Evolutionary conservation across 371 early-diverging fungal genomes (phyloP).

Genomic region (Paraphysoderma sedebokerense): DNA sequence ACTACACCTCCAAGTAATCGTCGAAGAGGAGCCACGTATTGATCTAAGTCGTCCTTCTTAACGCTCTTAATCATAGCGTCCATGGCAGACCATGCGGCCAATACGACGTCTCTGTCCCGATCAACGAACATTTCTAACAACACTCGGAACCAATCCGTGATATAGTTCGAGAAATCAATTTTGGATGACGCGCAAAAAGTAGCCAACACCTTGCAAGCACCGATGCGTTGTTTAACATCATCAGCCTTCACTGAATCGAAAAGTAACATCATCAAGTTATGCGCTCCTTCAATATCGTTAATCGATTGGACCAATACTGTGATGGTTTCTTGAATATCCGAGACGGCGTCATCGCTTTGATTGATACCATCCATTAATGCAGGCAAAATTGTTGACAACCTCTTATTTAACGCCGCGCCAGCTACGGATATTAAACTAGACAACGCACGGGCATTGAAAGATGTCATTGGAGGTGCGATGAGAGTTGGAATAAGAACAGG

Average conservation of each 20-base stretch:
- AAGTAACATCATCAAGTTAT: slow-evolving; percentile 44
- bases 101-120: slow-evolving; percentile 32
- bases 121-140: slow-evolving; percentile 51
- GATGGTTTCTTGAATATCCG: slow-evolving; percentile 45
- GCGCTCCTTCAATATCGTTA: slow-evolving; percentile 59
- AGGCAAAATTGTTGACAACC: slow-evolving; percentile 55
- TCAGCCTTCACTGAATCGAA: slow-evolving; percentile 43
- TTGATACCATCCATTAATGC: slow-evolving; percentile 53
- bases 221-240: slow-evolving; percentile 26
- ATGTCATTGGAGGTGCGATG: slow-evolving; percentile 65
- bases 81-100: slow-evolving; percentile 59
- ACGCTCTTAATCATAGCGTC: slow-evolving; percentile 61
- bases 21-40: slow-evolving; percentile 49
- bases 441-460: slow-evolving; percentile 81
- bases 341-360: slow-evolving; percentile 44
- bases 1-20: slow-evolving; percentile 36
- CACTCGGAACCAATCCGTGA: slow-evolving; percentile 64
- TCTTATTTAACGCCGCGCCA: slow-evolving; percentile 59
- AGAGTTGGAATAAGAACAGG: slow-evolving; percentile 89
- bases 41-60: slow-evolving; percentile 69
- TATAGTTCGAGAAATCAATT: slow-evolving; percentile 44
- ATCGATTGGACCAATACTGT: slow-evolving; percentile 44
- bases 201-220: slow-evolving; percentile 37
- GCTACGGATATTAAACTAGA: slow-evolving; percentile 81
- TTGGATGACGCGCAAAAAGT: slow-evolving; percentile 48